phyloP scores from a whole-genome alignment of 495 filamentous ascomycete genomes.

The Xylaria intraflava region DNA sequence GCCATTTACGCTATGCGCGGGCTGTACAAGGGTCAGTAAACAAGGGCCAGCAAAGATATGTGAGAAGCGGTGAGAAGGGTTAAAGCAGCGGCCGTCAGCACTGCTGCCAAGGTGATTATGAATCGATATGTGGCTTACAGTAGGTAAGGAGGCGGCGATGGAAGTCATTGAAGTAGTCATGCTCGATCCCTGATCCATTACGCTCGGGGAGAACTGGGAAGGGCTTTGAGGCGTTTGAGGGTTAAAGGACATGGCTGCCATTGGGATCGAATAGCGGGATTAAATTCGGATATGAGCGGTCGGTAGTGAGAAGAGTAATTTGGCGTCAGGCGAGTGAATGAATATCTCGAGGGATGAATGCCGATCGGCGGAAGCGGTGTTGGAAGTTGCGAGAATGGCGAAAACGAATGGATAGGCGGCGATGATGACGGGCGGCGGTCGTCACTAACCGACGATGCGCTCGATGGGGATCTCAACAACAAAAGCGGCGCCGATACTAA shows the following conservation, averaged over 20 bases:
- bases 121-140: conserved; percentile 18
- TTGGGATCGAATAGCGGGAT: conserved; percentile 18
- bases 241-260: conserved; percentile 48
- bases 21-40: conserved; percentile 12
- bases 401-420: background rate
- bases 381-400: background rate
- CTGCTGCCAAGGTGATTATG: background rate
- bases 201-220: conserved; percentile 45
- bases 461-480: background rate
- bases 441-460: background rate
- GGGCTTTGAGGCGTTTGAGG: conserved; percentile 56
- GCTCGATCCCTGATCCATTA: conserved; percentile 38
- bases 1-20: conserved; percentile 54
- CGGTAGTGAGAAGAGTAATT: conserved; percentile 9
- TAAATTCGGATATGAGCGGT: conserved; percentile 1
- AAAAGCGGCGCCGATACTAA: background rate
- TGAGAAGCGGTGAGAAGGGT: background rate
- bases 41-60: background rate
- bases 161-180: conserved; percentile 39
- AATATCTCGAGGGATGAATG: conserved; percentile 2
- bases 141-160: conserved; percentile 40
- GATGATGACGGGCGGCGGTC: background rate
- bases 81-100: background rate
- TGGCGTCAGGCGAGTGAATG: conserved; percentile 6
- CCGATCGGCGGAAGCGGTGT: conserved; percentile 1